Percentiles rank a stretch among this genome's conserved stretches.
Conservation (phyloP, 495 filamentous ascomycete genomes). For the Podospora appendiculata region DNA sequence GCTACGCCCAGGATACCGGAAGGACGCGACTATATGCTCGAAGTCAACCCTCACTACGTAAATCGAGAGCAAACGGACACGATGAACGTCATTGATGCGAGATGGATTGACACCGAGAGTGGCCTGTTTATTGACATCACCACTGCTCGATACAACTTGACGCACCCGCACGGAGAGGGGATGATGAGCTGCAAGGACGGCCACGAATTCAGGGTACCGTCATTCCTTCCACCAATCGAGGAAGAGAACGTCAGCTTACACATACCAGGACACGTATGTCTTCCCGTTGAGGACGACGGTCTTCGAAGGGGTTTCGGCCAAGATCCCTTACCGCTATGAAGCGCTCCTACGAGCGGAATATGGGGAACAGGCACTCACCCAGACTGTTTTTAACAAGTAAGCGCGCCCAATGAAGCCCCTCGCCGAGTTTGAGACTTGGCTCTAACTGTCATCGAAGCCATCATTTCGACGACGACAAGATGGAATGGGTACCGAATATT, state of each 20-base stretch:
- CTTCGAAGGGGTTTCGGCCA: slow-evolving; percentile 54
- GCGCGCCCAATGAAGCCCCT: background rate
- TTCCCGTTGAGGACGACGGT: slow-evolving; percentile 39
- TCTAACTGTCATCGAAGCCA: slow-evolving; percentile 19
- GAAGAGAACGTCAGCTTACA: slow-evolving; percentile 1
- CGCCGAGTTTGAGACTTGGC: too few species aligned
- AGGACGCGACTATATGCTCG: slow-evolving; percentile 55
- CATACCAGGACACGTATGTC: slow-evolving; percentile 27
- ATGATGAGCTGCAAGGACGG: slow-evolving; percentile 36
- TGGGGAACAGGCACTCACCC: slow-evolving; percentile 39
- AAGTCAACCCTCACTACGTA: slow-evolving; percentile 58
- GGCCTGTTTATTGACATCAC: slow-evolving; percentile 75
- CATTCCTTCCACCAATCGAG: background rate
- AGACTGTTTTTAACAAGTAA: slow-evolving; percentile 47
- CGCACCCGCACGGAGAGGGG: slow-evolving; percentile 22
- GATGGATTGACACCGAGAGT: slow-evolving; percentile 65
- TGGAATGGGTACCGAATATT: slow-evolving; percentile 25
- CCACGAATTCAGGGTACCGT: slow-evolving; percentile 27
- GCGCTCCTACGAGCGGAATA: slow-evolving; percentile 56
- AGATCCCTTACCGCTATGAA: slow-evolving; percentile 56
- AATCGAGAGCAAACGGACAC: slow-evolving; percentile 55
- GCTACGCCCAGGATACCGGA: slow-evolving; percentile 29
- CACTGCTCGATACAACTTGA: slow-evolving; percentile 17
- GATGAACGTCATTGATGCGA: slow-evolving; percentile 63
- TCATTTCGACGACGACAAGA: slow-evolving; percentile 25